These are phyloP conservation scores for Coemansia umbellata DNA, from an alignment of 192 early-diverging fungal species.

Conservation along the genomic window DNA sequence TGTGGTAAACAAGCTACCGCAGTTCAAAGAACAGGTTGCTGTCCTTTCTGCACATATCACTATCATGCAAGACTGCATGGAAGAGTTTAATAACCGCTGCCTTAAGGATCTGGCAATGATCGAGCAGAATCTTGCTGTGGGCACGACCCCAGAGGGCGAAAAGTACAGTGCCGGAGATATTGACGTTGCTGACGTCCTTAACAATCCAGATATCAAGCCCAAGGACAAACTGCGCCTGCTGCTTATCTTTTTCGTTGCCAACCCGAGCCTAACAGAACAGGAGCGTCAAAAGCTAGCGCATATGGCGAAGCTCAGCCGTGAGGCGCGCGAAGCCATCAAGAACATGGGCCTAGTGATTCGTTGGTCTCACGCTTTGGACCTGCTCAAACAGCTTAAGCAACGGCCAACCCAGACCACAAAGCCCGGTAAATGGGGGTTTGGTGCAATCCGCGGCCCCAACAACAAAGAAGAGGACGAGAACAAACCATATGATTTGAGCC, in stretches of 20 bases:
- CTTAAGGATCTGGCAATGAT: conserved; percentile 48
- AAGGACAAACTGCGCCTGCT: conserved; percentile 46
- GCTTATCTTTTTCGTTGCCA: conserved; percentile 43
- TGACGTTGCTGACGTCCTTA: conserved; percentile 45
- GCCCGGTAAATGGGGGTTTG: conserved; percentile 43
- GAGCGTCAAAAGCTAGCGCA: conserved; percentile 47
- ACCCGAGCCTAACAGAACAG: conserved; percentile 37
- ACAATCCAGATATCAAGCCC: conserved; percentile 43
- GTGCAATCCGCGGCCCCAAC: conserved; percentile 21
- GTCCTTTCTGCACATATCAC: conserved; percentile 52
- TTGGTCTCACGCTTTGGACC: conserved; percentile 48
- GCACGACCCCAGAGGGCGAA: conserved; percentile 48
- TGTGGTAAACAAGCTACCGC: conserved; percentile 46
- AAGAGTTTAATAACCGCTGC: conserved; percentile 41
- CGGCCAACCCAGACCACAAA: conserved; percentile 31
- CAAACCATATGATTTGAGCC: conserved; percentile 44
- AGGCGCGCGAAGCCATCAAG: conserved; percentile 43
- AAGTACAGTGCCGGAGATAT: conserved; percentile 43
- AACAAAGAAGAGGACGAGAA: conserved; percentile 10
- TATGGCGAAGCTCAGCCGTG: conserved; percentile 44
- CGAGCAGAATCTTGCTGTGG: conserved; percentile 55
- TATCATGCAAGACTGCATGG: conserved; percentile 54
- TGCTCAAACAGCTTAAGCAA: conserved; percentile 40
- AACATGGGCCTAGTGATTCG: conserved; percentile 50
- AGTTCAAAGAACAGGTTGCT: conserved; percentile 50